Evolutionary conservation across 2,329 filamentous ascomycete genomes (phyloP).

Genomic region (Epichloe brachyelytri): DNA sequence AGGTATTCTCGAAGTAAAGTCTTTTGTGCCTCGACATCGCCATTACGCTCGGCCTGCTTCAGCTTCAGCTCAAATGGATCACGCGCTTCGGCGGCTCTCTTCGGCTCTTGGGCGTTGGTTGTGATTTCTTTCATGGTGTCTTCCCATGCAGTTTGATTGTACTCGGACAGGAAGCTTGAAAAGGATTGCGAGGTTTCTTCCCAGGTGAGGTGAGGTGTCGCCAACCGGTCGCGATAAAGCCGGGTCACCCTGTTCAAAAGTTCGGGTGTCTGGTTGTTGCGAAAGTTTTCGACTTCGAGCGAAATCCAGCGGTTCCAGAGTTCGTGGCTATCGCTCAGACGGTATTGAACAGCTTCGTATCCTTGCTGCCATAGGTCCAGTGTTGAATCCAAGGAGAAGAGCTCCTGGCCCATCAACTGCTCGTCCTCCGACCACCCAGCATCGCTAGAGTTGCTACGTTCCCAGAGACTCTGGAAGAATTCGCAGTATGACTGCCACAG

Average conservation of each 20-base stretch:
- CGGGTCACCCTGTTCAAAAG: constrained; percentile 52
- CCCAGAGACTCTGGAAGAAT: constrained; percentile 61
- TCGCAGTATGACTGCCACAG: constrained; percentile 70
- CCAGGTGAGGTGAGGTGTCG: constrained; percentile 62
- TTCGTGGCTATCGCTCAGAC: constrained; percentile 62
- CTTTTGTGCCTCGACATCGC: constrained; percentile 42
- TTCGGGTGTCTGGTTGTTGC: constrained; percentile 38
- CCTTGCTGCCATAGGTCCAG: constrained; percentile 60
- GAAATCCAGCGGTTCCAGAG: constrained; percentile 72
- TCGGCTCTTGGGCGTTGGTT: constrained; percentile 48
- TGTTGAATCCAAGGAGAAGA: constrained; percentile 56
- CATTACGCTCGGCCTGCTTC: constrained; percentile 40
- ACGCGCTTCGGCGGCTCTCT: constrained; percentile 47
- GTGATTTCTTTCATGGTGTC: constrained; percentile 58
- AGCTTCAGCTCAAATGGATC: constrained; percentile 58
- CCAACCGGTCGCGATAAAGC: constrained; percentile 57
- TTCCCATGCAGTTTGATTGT: constrained; percentile 60
- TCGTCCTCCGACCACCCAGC: constrained; percentile 52
- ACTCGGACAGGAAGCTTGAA: constrained; percentile 60
- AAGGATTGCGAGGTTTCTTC: constrained; percentile 62
- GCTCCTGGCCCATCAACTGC: constrained; percentile 51
- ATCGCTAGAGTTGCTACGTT: constrained; percentile 44
- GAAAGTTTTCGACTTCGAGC: constrained; percentile 56
- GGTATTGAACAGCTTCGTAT: constrained; percentile 58
- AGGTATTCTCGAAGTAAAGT: constrained; percentile 54